A percentile compares a stretch with the other conserved stretches of the same genome.
phyloP scores from a whole-genome alignment of 2,329 filamentous ascomycete species.

The Leptographium lundbergii region DNA sequence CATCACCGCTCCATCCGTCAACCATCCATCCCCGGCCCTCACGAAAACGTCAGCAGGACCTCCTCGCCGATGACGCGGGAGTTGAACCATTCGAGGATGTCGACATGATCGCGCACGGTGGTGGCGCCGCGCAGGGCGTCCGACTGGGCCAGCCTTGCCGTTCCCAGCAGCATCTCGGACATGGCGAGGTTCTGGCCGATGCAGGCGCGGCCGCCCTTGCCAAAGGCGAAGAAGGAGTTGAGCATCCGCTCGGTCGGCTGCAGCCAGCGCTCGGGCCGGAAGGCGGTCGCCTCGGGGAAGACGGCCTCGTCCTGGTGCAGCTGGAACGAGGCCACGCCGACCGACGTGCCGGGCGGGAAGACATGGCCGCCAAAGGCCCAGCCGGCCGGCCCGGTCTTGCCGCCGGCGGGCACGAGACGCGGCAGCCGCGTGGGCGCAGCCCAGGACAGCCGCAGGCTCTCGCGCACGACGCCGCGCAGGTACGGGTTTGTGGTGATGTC shows the following conservation, averaged over 20 bases:
- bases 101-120: background rate
- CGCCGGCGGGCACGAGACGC: conserved; percentile 1
- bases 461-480: conserved; percentile 9
- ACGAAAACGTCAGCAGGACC: conserved; percentile 2
- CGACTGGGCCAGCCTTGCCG: background rate
- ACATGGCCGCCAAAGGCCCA: conserved; percentile 9
- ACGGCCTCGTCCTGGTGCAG: conserved; percentile 12
- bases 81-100: conserved; percentile 9
- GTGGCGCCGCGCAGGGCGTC: conserved; percentile 1
- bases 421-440: conserved; percentile 10
- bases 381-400: background rate
- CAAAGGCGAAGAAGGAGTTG: conserved; percentile 11
- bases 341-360: conserved; percentile 14
- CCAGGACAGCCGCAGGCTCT: conserved; percentile 11
- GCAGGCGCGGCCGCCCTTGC: conserved; percentile 13
- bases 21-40: background rate
- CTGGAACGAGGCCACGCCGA: conserved; percentile 13
- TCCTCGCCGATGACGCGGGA: conserved; percentile 5
- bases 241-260: conserved; percentile 6
- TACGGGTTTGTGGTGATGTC: conserved; percentile 4
- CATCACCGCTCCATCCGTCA: background rate
- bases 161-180: conserved; percentile 7
- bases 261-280: conserved; percentile 13
- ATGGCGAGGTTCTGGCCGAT: conserved; percentile 12
- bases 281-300: conserved; percentile 10